Evolutionary conservation across 2,329 filamentous ascomycete genomes (phyloP), one percentile per base, ranked within the genome.

Genomic region (Amesomyces nigricolor): DNA sequence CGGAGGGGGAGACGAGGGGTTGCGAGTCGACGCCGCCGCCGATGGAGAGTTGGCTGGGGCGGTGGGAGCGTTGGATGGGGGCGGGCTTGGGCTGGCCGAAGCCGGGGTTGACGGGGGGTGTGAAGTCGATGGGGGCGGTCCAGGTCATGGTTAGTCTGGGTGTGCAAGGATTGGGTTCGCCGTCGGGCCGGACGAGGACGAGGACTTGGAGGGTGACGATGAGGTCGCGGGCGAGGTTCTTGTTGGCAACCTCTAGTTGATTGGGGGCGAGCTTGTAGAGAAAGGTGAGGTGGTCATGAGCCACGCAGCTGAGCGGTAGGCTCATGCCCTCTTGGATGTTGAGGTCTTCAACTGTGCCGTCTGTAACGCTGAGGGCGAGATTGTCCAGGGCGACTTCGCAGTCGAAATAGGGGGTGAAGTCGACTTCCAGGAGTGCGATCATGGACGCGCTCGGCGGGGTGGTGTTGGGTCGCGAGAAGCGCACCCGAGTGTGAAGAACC

Each of bases 251-350:
- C 53, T 79, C 76, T n/a, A 70, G 71, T 47, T 76, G 73, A 38
- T 73, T 71, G 2, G 82, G 81, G 10, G 73, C 71, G 56, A 89
- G 78, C 51, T 80, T 81, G 72, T 90, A 92, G 51, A 91, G 74
- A 62, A 90, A 83, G 1, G 86, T 88, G 58, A 89, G 73, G 67
- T 91, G 87, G 65, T 92, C 88, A 63, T 87, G 85, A 14, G 87
- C 81, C 13, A 83, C 82, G 66, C 85, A 86, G 42, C 75, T 74
- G 26, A 86, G 72, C 4, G 83, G 81, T 17, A 86, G 71, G n/a
- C 65, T 58, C 58, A 82, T 69, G 26, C 76, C 78, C 2, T 76
- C 71, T 44, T 75, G 68, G 38, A 71, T 69, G 59, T 80, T 82
- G 13, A 87, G 76, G 55, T 81, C 75, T 53, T 84, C 78, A 16